Evolutionary conservation across 345 rosid genomes (phyloP).

Genomic region (Geranium brycei): DNA sequence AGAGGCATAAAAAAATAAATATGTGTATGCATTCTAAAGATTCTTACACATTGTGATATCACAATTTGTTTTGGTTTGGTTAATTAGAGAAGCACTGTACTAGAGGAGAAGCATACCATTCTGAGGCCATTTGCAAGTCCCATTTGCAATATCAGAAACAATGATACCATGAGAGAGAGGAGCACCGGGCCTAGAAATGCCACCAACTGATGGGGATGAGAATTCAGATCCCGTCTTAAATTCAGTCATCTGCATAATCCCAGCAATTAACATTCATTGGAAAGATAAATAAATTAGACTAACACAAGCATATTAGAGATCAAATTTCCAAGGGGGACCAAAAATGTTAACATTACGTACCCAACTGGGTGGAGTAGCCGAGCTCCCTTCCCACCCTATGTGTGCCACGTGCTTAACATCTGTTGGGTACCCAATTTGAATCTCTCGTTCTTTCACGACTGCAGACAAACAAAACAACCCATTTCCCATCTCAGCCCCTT

Average conservation of each 20-base stretch:
- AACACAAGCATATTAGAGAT: neutral
- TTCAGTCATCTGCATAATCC: neutral
- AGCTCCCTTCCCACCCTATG: slow-evolving; percentile 20
- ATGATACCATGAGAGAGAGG: neutral
- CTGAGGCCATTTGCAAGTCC: neutral
- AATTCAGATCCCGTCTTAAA: neutral
- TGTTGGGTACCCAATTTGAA: slow-evolving; percentile 23
- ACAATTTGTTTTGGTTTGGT: neutral
- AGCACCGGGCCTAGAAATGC: neutral
- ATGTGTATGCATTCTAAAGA: no score
- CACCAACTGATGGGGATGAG: neutral
- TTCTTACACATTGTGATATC: no score
- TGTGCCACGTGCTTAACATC: slow-evolving; percentile 30
- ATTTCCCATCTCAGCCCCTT: neutral
- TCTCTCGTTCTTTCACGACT: slow-evolving; percentile 8
- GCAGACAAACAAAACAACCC: neutral
- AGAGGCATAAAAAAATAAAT: neutral
- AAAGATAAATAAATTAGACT: neutral
- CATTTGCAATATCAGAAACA: neutral
- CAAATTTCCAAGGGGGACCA: no score
- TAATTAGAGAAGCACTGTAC: neutral
- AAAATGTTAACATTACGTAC: slow-evolving; percentile 4
- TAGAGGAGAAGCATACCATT: neutral
- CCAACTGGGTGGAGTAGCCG: slow-evolving; percentile 3
- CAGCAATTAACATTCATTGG: neutral